These are phyloP conservation scores for Petunia hybrid DNA, from an alignment of 305 asterid genomes.

Conservation along the genomic window DNA sequence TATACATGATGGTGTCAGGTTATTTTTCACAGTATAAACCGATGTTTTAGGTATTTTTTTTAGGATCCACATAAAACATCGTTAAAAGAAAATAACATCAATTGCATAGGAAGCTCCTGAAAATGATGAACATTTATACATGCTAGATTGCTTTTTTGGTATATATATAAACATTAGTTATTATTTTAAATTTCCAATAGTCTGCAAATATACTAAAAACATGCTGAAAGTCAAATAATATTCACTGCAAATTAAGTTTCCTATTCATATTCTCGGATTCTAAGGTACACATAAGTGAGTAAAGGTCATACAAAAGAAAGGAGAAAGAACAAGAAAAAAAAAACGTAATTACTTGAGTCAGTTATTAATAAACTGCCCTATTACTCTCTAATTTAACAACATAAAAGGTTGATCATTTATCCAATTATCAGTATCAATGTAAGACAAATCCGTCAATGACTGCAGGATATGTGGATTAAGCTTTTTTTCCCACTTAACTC, in stretches of 20 bases:
- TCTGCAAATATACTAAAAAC: not conserved
- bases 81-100: too few species aligned
- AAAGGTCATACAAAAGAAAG: not conserved
- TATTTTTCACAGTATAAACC: not conserved
- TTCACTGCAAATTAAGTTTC: not conserved
- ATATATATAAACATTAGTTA: not conserved
- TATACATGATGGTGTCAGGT: too few species aligned
- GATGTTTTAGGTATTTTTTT: too few species aligned
- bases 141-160: too few species aligned
- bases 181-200: not conserved
- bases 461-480: conserved; percentile 28
- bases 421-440: conserved; percentile 53
- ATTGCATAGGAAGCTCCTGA: not conserved
- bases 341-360: not conserved
- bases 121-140: not conserved
- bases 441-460: conserved; percentile 40
- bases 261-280: not conserved
- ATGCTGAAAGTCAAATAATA: not conserved
- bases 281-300: not conserved
- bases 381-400: not conserved
- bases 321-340: not conserved
- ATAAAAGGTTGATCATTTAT: conserved; percentile 39
- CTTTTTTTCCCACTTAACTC: conserved; percentile 52
- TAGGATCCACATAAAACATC: too few species aligned
- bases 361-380: not conserved